These are phyloP conservation scores for Prototheca cutis DNA, from an alignment of 163 green algal genomes.

Conservation along the genomic window DNA sequence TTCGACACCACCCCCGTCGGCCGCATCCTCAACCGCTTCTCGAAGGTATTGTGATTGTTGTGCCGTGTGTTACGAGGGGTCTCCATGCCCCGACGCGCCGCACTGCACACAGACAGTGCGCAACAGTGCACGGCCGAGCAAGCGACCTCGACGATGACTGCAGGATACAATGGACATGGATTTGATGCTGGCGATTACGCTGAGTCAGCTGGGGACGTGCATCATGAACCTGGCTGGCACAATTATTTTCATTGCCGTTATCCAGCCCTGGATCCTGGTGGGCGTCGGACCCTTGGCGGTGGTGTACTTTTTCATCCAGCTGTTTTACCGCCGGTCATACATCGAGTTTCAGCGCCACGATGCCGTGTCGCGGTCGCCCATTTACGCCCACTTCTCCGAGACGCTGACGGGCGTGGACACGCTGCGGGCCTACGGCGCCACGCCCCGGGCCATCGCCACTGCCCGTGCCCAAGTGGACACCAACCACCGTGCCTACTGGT, in stretches of 20 bases:
- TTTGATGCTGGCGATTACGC: conserved; percentile 43
- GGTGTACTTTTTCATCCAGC: conserved; percentile 69
- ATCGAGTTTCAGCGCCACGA: conserved; percentile 90
- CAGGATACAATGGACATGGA: conserved; percentile 74
- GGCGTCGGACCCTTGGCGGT: conserved; percentile 60
- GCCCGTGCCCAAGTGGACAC: conserved; percentile 21
- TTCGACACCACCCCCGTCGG: conserved; percentile 64
- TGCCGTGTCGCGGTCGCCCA: conserved; percentile 65
- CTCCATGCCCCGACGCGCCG: no score
- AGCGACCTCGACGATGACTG: no score
- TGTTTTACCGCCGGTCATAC: conserved; percentile 59
- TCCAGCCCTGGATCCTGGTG: conserved; percentile 58
- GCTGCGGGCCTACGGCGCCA: conserved; percentile 70
- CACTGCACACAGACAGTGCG: no score
- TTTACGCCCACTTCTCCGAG: conserved; percentile 82
- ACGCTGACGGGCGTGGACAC: conserved; percentile 67
- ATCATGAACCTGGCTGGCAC: conserved; percentile 34
- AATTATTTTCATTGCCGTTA: conserved; percentile 60
- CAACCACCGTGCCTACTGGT: conserved; percentile 62
- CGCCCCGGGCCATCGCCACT: conserved; percentile 18
- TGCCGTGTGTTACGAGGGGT: no score
- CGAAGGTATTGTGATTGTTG: no score
- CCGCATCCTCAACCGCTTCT: conserved; percentile 62
- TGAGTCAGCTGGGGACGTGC: conserved; percentile 55
- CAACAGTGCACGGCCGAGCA: no score